phyloP scores from a whole-genome alignment of 2,329 filamentous ascomycete species.

The Aspergillus floridensis region DNA sequence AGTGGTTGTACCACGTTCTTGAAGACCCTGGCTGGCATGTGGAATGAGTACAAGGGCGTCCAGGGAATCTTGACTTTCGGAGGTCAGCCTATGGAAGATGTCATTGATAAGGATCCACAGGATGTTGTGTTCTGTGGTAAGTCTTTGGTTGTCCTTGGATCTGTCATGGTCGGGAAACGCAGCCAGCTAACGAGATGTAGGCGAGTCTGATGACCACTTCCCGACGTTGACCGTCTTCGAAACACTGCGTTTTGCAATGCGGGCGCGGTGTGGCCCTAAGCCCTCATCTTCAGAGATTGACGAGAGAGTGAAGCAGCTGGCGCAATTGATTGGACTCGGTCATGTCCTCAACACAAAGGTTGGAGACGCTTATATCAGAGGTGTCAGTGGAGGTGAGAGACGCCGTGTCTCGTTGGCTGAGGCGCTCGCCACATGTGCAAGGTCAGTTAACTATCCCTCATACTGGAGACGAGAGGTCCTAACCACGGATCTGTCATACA shows the following conservation, averaged over 20 bases:
- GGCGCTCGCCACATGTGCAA: conserved; percentile 68
- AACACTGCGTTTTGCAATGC: conserved; percentile 69
- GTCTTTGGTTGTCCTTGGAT: background rate
- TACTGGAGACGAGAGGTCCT: background rate
- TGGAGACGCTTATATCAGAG: conserved; percentile 76
- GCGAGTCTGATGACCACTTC: conserved; percentile 78
- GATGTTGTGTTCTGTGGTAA: background rate
- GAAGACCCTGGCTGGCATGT: conserved; percentile 63
- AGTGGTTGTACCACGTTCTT: conserved; percentile 68
- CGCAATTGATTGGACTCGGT: conserved; percentile 4
- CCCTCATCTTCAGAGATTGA: background rate
- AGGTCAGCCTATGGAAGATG: background rate
- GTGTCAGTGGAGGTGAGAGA: conserved; percentile 71
- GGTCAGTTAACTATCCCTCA: background rate
- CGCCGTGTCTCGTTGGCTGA: conserved; percentile 78
- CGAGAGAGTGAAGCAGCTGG: background rate
- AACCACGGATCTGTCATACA: conserved; percentile 59
- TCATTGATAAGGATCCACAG: no score
- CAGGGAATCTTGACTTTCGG: conserved; percentile 59
- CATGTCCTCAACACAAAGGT: conserved; percentile 69
- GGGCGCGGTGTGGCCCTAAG: conserved; percentile 8
- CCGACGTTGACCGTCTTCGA: conserved; percentile 79
- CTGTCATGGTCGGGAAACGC: background rate
- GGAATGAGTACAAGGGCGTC: conserved; percentile 56
- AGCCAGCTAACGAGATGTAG: conserved; percentile 45